These are phyloP conservation scores for Suillus weaverae DNA, from an alignment of 768 basidiomycete genomes.

Conservation along the genomic window DNA sequence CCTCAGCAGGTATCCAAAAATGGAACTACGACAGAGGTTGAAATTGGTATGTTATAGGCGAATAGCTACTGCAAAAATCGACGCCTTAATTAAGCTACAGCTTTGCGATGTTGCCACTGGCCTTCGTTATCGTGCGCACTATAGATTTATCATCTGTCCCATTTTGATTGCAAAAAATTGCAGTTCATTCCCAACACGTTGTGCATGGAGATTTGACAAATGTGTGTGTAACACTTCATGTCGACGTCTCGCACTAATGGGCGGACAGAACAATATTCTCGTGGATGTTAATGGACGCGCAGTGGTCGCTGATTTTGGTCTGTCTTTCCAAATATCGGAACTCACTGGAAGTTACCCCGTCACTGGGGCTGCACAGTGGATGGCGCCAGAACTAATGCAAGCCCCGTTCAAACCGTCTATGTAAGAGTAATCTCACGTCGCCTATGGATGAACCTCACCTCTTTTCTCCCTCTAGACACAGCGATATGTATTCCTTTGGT, in stretches of 20 bases:
- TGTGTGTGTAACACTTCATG: not conserved
- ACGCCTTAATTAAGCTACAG: not conserved
- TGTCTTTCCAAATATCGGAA: not conserved
- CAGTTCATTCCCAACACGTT: not conserved
- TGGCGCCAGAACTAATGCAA: not conserved
- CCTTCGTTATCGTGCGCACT: slow-evolving; percentile 1
- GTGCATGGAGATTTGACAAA: slow-evolving; percentile 1
- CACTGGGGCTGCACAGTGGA: not conserved
- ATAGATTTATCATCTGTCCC: not conserved
- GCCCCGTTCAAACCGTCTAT: not conserved
- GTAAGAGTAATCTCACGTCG: not conserved
- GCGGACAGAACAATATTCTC: not conserved
- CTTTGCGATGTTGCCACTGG: not conserved
- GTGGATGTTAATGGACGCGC: slow-evolving; percentile 1
- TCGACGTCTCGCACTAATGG: not conserved
- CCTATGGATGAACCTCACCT: not conserved
- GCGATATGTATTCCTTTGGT: slow-evolving; percentile 5
- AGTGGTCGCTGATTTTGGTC: not conserved
- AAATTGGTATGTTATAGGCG: not conserved
- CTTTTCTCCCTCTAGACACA: not conserved
- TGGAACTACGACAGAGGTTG: not conserved
- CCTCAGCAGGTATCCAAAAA: slow-evolving; percentile 5
- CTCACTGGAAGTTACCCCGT: not conserved
- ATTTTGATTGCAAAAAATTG: not conserved
- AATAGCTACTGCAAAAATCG: not conserved